Base-by-base conservation (phyloP, 106 monocot genomes). In the Platanthera guangdongensis region DNA sequence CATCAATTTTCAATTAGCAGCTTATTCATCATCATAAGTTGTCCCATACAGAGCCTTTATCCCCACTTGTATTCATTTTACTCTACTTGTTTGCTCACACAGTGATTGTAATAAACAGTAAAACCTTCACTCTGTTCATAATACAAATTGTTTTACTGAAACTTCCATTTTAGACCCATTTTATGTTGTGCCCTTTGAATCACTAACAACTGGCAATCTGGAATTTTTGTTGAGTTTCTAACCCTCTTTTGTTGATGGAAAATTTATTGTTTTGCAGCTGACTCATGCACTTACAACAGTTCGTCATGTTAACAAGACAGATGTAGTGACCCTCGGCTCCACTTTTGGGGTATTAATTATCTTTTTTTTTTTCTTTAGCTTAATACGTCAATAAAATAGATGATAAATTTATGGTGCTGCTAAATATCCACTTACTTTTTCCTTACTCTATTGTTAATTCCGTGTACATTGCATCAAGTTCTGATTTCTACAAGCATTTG, bases 241-340 rank as follows among this genome's bases (percentile, higher is more conserved):
- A 5, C 55, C 13, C 13, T n/a, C 5, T 15, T 55, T 60, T 60
- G 59, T 67, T 32, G 12, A 32, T 54, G n/a, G 15, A 13, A 77
- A 48, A 7, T 53, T 73, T 62, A 50, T 46, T 14, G 8, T 78
- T 78, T 86, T 88, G 82, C 59, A 96, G 96, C 80, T 96, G 67
- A 93, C 86, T 55, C 93, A 91, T 82, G 87, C 91, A 32, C 89
- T 96, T 53, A 96, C 96, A 46, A 52, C 90, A 62, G 78, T 96
- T 77, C 81, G 96, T 50, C 96, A 78, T 86, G 89, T 96, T 70
- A 96, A 96, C 74, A 93, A 87, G 80, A 93, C 93, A 60, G 89
- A 96, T 77, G 91, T 89, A 14, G 75, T 93, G 15, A 96, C 93
- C 9, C 93, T 96, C 39, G 96, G 96, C 63, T 93, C 96, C 70